These are phyloP conservation scores for Chalciporus sphaerocephalus DNA, from an alignment of 768 basidiomycete genomes.

Conservation along the genomic window DNA sequence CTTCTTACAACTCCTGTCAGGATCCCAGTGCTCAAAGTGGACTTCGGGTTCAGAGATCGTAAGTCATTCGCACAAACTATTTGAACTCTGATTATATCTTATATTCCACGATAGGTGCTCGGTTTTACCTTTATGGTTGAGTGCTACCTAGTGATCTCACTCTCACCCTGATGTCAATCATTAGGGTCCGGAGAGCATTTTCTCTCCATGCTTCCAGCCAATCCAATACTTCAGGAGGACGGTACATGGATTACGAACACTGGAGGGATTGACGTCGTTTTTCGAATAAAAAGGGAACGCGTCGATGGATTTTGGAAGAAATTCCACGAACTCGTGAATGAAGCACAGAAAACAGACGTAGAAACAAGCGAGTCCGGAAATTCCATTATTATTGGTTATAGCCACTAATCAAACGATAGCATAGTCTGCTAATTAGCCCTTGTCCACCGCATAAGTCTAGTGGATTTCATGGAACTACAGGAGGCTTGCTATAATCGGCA, in stretches of 20 bases:
- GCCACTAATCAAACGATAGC: too few relatives aligned
- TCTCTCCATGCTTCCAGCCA: slow-evolving; percentile 3
- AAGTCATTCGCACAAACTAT: neutral
- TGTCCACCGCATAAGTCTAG: too few relatives aligned
- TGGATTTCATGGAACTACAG: too few relatives aligned
- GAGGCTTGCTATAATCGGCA: too few relatives aligned
- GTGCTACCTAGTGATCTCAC: neutral
- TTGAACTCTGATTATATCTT: neutral
- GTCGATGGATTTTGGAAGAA: neutral
- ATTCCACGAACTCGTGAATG: neutral
- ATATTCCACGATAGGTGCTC: neutral
- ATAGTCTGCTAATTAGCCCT: too few relatives aligned
- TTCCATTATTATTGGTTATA: neutral
- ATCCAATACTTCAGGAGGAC: neutral
- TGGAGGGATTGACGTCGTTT: slow-evolving; percentile 3
- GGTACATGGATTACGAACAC: neutral
- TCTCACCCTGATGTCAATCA: neutral
- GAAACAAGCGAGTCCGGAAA: neutral
- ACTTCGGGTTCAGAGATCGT: slow-evolving; percentile 3
- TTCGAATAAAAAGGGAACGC: slow-evolving; percentile 2
- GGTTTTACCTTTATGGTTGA: slow-evolving; percentile 4
- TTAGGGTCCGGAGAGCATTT: slow-evolving; percentile 4
- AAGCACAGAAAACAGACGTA: neutral
- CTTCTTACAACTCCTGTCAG: neutral
- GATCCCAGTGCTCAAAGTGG: neutral